A percentile compares a stretch with the other conserved stretches of the same genome.
phyloP scores from a whole-genome alignment of 2,329 filamentous ascomycete species.

The Cercospora zeina region DNA sequence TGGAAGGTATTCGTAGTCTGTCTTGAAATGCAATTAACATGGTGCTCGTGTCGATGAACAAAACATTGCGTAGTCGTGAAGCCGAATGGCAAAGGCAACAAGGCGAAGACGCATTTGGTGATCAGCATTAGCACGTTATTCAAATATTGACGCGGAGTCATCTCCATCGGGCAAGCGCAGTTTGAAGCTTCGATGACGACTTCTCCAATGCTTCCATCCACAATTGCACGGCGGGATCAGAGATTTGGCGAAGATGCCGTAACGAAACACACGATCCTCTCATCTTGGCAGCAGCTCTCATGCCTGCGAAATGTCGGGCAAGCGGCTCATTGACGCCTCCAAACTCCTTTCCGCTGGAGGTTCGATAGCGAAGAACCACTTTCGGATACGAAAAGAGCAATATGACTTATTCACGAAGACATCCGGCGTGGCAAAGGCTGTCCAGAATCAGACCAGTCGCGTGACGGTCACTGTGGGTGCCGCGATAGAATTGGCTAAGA shows the following conservation, averaged over 20 bases:
- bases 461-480: conserved; percentile 63
- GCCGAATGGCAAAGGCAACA: background rate
- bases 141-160: conserved; percentile 3
- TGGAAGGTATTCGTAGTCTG: background rate
- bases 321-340: conserved; percentile 54
- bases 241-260: background rate
- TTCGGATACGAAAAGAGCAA: conserved; percentile 60
- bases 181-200: conserved; percentile 3
- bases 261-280: background rate
- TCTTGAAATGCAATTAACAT: background rate
- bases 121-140: background rate
- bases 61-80: background rate
- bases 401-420: conserved; percentile 64
- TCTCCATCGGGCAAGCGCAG: conserved; percentile 10
- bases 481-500: conserved; percentile 59
- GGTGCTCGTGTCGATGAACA: background rate
- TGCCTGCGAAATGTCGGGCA: conserved; percentile 50
- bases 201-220: background rate
- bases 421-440: conserved; percentile 63
- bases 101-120: background rate
- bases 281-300: background rate
- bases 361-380: conserved; percentile 55
- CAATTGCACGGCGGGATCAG: background rate
- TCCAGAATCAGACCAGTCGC: conserved; percentile 62
- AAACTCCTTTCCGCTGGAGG: conserved; percentile 52